Evolutionary conservation across 2,329 filamentous ascomycete genomes (phyloP).

Genomic region (Trematosphaeria pertusa): DNA sequence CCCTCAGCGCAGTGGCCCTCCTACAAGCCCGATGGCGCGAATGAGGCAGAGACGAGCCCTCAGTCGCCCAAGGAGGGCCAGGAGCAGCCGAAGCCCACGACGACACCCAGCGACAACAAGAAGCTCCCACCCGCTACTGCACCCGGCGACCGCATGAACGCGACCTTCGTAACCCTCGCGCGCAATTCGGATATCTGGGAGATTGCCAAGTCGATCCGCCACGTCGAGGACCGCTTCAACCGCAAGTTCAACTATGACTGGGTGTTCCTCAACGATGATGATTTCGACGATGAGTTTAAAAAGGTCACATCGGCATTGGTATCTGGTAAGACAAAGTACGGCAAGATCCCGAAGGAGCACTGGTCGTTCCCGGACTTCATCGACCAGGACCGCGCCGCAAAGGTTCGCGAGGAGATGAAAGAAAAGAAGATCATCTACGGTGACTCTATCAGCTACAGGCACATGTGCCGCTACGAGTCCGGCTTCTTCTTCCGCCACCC

Average conservation of each 20-base stretch:
- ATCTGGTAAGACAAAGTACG: slow-evolving; percentile 93
- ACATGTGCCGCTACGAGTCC: slow-evolving; percentile 99
- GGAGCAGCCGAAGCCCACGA: slow-evolving; percentile 27
- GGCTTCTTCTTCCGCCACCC: slow-evolving; percentile 98
- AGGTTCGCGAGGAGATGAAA: slow-evolving; percentile 93
- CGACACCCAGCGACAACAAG: slow-evolving; percentile 40
- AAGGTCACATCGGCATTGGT: slow-evolving; percentile 86
- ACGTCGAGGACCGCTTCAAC: slow-evolving; percentile 98
- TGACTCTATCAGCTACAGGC: slow-evolving; percentile 93
- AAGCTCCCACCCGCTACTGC: slow-evolving; percentile 55
- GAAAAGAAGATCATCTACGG: slow-evolving; percentile 97
- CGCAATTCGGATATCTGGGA: slow-evolving; percentile 96
- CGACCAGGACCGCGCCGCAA: slow-evolving; percentile 89
- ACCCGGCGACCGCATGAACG: slow-evolving; percentile 83
- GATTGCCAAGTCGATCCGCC: slow-evolving; percentile 92
- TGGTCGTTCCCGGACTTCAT: slow-evolving; percentile 98
- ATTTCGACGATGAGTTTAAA: slow-evolving; percentile 93
- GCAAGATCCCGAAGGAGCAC: slow-evolving; percentile 86
- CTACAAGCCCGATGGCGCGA: slow-evolving; percentile 26
- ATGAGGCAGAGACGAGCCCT: slow-evolving; percentile 20
- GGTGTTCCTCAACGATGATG: slow-evolving; percentile 97
- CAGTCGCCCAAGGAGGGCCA: slow-evolving; percentile 18
- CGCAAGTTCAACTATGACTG: slow-evolving; percentile 96
- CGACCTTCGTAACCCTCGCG: slow-evolving; percentile 95
- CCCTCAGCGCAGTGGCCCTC: slow-evolving; percentile 44